phyloP scores from a whole-genome alignment of 2,329 filamentous ascomycete genomes.

The Stenocarpella maydis region DNA sequence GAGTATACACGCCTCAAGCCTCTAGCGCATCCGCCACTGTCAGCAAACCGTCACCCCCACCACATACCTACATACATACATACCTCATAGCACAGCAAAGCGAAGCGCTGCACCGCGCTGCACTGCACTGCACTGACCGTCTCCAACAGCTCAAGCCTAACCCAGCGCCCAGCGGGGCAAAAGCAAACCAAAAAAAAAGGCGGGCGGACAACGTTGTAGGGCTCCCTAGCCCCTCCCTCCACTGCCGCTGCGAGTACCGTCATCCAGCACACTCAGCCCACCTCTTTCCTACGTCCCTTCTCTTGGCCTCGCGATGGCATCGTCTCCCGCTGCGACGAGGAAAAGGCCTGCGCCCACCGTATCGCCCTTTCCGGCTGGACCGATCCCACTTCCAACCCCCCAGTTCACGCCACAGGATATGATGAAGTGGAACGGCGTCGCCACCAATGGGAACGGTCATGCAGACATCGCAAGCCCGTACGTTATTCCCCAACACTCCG shows the following conservation, averaged over 20 bases:
- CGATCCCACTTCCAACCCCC: constrained; percentile 59
- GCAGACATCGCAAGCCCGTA: constrained; percentile 51
- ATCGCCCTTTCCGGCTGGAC: constrained; percentile 62
- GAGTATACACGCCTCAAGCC: background rate
- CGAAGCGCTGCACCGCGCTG: no score
- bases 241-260: constrained; percentile 1
- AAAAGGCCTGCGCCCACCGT: constrained; percentile 80
- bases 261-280: constrained; percentile 2
- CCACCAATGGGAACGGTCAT: constrained; percentile 48
- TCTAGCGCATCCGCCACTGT: background rate
- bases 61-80: no score
- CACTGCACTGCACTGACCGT: no score
- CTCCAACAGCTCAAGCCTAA: constrained; percentile 9
- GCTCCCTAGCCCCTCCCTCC: constrained; percentile 17
- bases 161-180: constrained; percentile 20
- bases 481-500: constrained; percentile 45
- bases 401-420: constrained; percentile 58
- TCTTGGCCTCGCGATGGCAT: constrained; percentile 51
- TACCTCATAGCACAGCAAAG: no score
- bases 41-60: background rate
- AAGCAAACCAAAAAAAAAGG: no score
- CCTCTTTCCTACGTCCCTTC: constrained; percentile 11
- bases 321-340: constrained; percentile 59
- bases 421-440: constrained; percentile 53
- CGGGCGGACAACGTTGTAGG: constrained; percentile 11